A percentile compares a stretch with the other conserved stretches of the same genome.
Evolutionary conservation across 2,329 filamentous ascomycete genomes (phyloP).

Genomic region (Falciphora oryzae): DNA sequence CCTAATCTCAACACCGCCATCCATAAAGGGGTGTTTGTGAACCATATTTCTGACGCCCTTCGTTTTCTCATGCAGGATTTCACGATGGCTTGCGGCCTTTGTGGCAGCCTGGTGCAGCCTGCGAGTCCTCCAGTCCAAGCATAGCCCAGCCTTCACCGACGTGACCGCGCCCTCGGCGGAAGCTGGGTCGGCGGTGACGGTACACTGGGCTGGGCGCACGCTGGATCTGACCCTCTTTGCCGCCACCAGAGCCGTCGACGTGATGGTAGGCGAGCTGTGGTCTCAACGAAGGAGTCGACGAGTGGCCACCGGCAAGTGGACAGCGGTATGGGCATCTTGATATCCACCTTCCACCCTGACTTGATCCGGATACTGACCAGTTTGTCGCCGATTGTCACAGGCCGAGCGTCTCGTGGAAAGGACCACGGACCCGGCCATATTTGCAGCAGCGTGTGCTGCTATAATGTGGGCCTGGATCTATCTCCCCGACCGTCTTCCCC

Average conservation of each 20-base stretch:
- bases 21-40: background rate
- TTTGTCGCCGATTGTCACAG: conserved; percentile 12
- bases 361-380: background rate
- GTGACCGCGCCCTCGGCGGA: conserved; percentile 18
- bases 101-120: conserved; percentile 53
- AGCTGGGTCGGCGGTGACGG: conserved; percentile 18
- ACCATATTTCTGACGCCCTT: background rate
- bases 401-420: conserved; percentile 35
- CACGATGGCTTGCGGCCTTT: conserved; percentile 53
- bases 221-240: conserved; percentile 81
- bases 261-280: conserved; percentile 63
- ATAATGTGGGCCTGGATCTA: conserved; percentile 94
- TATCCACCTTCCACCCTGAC: conserved; percentile 3
- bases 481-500: conserved; percentile 61
- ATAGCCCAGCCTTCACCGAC: conserved; percentile 37
- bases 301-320: conserved; percentile 40
- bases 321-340: conserved; percentile 29
- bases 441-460: conserved; percentile 64
- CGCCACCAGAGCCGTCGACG: conserved; percentile 64
- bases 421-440: conserved; percentile 62
- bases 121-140: conserved; percentile 51
- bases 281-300: conserved; percentile 39
- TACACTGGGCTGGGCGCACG: conserved; percentile 58
- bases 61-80: conserved; percentile 34
- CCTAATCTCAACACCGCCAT: background rate